Evolutionary conservation across 2,329 filamentous ascomycete genomes (phyloP), one percentile per base, ranked within the genome.

Genomic region (Fusarium buxicola): DNA sequence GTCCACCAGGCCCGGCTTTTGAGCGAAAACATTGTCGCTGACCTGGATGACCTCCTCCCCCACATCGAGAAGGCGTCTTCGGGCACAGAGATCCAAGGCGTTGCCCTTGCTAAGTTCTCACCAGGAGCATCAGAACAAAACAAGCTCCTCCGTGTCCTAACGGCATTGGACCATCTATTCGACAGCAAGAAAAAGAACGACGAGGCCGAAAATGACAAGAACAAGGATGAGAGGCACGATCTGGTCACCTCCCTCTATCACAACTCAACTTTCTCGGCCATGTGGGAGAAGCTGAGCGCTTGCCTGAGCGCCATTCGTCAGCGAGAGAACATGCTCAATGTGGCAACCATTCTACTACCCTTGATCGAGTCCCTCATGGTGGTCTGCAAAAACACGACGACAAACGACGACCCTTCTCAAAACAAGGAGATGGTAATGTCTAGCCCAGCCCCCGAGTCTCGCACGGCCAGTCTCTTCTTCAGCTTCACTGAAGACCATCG

Each of bases 281-380:
- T 99, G 75, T 99, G 95, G 95, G 88, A 89, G 65, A 96, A 94
- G 77, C 82, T 99, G 41, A 97, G 95, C 74, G 88, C 91, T 32
- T 98, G 94, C 74, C 83, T 99, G 51, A 88, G 86, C 55, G 90
- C 92, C 8, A 97, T 99, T 68, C 91, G 92, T 47, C 87, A 96
- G 76, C 91, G 94, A 55, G 94, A 96, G 74, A 96, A 92, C 74
- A 95, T 98, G 89, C 87, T 98, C 72, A 97, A 96, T 71, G 94
- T 99, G 54, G 96, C 95, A 27, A 98, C 94, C 1, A 98, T 98
- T 63, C 84, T 99, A 24, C 82, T 98, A 31, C 95, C 95, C 27
- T 82, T 99, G 27, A 97, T 99, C 60, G 95, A 99, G 77, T 92
- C 94, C 7, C 82, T 99, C 60, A 99, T 99, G 95, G 95, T 99